Evolutionary conservation across 2,329 filamentous ascomycete species (phyloP), one percentile per base, ranked within the genome.

Genomic region (Scopulariopsis brevicaulis): DNA sequence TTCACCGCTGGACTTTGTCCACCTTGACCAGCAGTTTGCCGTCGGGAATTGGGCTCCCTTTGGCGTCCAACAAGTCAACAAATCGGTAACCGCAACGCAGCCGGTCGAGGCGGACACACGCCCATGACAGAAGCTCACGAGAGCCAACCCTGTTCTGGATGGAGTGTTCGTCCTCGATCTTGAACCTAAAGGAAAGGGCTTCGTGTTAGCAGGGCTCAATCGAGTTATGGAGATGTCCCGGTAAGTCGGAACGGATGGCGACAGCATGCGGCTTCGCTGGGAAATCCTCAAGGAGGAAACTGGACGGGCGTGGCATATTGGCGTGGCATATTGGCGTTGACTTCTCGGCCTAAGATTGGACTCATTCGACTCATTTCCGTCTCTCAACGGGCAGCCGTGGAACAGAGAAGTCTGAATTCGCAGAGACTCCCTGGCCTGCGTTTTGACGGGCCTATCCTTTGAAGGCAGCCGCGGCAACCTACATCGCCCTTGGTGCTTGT

Each of bases 91-190:
- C 81, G 53, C 69, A 69, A 53, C 73, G 75, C 2, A 84, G 73
- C 46, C 81, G 78, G 67, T 83, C 81, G 14, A 84, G 75, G 3
- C 81, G 79, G 64, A 83, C 77, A 64, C 81, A 83, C 28, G 80
- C 78, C 80, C 81, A 84, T 11, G 76, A 77, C 28, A 78, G 71
- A 40, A 76, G 67, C 15, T 68, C 63, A 12, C 55, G 56, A 46
- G 55, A 51, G 11, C 40, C 25, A 50, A 56, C 55, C 43, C n/a
- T 24, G 22, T 50, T 50, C 20, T 24, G 46, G 46, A 50, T 65
- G 46, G 70, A 67, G 40, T 71, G 70, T 53, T 75, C 74, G 63
- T 82, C 77, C 61, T 81, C 77, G 58, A 84, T 69, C 60, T 77
- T 80, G 69, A 84, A 76, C 59, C 80, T 83, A 61, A 58, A 63